phyloP scores from a whole-genome alignment of 1,284 basidiomycete species.

The Sphagnurus paluster region DNA sequence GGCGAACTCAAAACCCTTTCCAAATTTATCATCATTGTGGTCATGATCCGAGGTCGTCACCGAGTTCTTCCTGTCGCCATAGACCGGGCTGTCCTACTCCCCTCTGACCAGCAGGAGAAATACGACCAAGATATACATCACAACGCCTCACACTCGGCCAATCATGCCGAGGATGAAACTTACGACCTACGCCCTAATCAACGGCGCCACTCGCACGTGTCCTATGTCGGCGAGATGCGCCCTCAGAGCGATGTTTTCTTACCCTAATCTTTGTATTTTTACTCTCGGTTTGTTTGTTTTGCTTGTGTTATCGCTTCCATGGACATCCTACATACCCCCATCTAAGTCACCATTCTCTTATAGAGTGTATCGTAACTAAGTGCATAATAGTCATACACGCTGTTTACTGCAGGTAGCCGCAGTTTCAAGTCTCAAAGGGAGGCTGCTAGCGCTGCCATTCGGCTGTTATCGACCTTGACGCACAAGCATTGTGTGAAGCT shows the following conservation, averaged over 20 bases:
- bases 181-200: not conserved
- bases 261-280: not conserved
- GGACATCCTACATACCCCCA: not conserved
- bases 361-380: conserved; percentile 2
- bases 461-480: not conserved
- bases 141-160: conserved; percentile 3
- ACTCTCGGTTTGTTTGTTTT: not conserved
- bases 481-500: not conserved
- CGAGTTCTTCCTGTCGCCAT: conserved; percentile 88
- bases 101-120: conserved; percentile 48
- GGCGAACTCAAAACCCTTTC: conserved; percentile 81
- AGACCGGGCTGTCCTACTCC: conserved; percentile 83
- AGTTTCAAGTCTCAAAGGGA: not conserved
- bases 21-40: conserved; percentile 81
- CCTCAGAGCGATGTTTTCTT: not conserved
- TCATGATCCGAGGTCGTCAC: conserved; percentile 94
- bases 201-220: not conserved
- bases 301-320: not conserved
- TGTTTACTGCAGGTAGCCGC: not conserved
- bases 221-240: not conserved
- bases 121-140: conserved; percentile 17
- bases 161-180: conserved; percentile 9
- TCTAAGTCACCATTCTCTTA: conserved; percentile 2
- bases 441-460: not conserved
- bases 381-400: not conserved